Base-by-base conservation (phyloP, 306 rosid species). In the Quercus bicolor region DNA sequence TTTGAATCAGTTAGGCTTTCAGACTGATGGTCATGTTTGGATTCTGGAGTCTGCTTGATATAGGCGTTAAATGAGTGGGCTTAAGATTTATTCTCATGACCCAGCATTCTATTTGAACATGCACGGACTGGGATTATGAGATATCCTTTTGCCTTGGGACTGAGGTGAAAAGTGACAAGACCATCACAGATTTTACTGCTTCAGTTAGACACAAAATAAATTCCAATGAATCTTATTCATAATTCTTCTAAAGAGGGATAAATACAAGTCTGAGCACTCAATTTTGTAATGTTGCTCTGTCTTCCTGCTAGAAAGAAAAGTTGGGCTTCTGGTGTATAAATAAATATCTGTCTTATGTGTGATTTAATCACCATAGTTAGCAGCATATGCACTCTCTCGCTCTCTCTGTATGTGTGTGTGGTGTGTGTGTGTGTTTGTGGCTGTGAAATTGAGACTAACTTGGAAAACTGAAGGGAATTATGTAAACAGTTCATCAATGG, bases 11-110 rank as follows among this genome's bases (percentile, higher is more conserved):
- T 28, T 53, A 16, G 23, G 31, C 33, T 20, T 62, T 56, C 74
- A 73, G 70, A 68, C 55, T 54, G 76, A 73, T 59, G 75, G 43
- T 43, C 4, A n/a, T 3, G 59, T 66, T 66, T 71, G 59, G 60
- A 71, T 48, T 70, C 29, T 59, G 33, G 73, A 1, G 34, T 21
- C 51, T 66, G 23, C 57, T 2, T 19, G 55, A 19, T 21, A 56
- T 34, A 56, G 12, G 11, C 48, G 53, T 21, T 26, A 52, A 33
- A 23, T 83, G 80, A 74, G 61, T 3, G 3, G 71, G 37, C 40
- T 13, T 62, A 2, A 62, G 20, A 16, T 6, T 15, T 68, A 4
- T 33, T 4, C 15, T 33, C 6, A n/a, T 9, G 26, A 34, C 3
- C 52, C 18, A 33, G 33, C 21, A 26, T 56, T 18, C 11, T 53